These are phyloP conservation scores for Tulasnella sp. DNA, from an alignment of 768 basidiomycete genomes.

Conservation along the genomic window DNA sequence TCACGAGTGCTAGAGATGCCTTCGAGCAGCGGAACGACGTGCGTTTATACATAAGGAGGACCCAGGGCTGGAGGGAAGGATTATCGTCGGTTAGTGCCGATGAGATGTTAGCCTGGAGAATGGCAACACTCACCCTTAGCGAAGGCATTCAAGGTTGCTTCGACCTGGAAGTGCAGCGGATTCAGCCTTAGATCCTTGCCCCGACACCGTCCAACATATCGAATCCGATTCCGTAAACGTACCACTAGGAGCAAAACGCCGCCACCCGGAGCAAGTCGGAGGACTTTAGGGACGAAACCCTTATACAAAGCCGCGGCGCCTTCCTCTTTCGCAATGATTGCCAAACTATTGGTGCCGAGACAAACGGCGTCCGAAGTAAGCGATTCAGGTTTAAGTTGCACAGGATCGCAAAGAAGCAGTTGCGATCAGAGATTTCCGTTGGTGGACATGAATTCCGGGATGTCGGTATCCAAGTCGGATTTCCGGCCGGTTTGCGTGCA, in stretches of 20 bases:
- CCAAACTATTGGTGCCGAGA: conserved; percentile 36
- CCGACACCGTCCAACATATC: conserved; percentile 43
- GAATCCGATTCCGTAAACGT: neutral
- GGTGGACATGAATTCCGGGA: neutral
- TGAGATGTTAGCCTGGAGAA: neutral
- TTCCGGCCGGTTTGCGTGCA: neutral
- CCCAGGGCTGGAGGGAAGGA: conserved; percentile 38
- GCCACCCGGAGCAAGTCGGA: conserved; percentile 90
- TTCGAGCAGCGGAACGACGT: neutral
- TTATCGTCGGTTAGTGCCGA: neutral
- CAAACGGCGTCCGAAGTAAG: neutral
- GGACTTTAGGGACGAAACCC: conserved; percentile 91
- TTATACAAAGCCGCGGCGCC: conserved; percentile 83
- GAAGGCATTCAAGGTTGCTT: neutral
- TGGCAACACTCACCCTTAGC: neutral
- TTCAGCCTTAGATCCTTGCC: conserved; percentile 46
- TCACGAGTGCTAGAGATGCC: neutral
- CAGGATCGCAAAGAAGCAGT: neutral
- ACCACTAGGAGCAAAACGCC: conserved; percentile 92
- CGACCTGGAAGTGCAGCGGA: neutral
- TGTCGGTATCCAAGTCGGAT: neutral
- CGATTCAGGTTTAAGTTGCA: neutral
- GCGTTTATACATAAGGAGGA: conserved; percentile 41
- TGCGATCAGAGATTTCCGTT: neutral
- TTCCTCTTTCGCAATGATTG: conserved; percentile 79